phyloP scores from a whole-genome alignment of 305 asterid genomes.

The Rubia tinctorum region DNA sequence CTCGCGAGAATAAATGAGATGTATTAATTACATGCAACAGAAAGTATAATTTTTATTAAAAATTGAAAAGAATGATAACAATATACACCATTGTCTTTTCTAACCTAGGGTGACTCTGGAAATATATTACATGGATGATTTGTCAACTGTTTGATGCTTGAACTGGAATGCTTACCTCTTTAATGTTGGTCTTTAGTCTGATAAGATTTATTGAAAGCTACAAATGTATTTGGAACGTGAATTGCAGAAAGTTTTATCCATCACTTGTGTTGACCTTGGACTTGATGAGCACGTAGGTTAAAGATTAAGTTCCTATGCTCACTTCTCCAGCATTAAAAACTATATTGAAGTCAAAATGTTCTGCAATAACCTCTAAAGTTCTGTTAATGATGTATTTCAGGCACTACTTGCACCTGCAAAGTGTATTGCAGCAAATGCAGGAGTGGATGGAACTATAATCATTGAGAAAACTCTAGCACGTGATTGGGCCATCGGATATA shows the following conservation, averaged over 20 bases:
- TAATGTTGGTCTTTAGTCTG: neutral
- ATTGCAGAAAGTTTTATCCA: neutral
- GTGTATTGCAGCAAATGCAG: slow-evolving; percentile 82
- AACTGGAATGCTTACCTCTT: neutral
- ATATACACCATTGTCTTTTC: slow-evolving; percentile 1
- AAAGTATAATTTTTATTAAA: neutral
- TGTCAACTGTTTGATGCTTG: neutral
- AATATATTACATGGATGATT: neutral
- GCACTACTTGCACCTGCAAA: slow-evolving; percentile 39
- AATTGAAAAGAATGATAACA: neutral
- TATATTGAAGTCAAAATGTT: neutral
- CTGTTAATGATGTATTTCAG: slow-evolving; percentile 43
- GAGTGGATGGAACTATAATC: slow-evolving; percentile 76
- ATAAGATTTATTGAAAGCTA: neutral
- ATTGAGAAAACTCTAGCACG: slow-evolving; percentile 55
- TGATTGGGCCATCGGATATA: slow-evolving; percentile 63
- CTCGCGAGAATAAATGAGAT: neutral
- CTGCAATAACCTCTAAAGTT: slow-evolving; percentile 1
- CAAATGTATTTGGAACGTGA: neutral
- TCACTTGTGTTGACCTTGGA: neutral
- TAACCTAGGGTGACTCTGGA: neutral
- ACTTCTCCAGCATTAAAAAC: neutral
- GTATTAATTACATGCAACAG: neutral
- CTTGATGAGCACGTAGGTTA: neutral
- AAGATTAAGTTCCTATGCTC: neutral